Conservation (phyloP, 768 basidiomycete species). For the Amylocystis lapponica region DNA sequence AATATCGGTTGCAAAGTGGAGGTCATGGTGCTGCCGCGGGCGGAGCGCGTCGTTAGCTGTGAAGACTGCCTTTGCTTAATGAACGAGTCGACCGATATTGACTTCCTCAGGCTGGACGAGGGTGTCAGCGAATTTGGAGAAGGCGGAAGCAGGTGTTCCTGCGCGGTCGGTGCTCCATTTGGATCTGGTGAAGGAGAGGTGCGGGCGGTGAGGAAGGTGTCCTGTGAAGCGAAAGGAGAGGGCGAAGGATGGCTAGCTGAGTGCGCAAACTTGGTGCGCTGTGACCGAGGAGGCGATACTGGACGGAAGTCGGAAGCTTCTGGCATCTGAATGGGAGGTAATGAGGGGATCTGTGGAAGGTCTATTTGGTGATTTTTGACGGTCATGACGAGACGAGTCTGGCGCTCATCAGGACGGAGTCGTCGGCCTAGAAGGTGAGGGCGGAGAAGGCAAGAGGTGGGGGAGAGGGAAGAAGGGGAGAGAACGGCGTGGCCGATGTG, state of each 20-base stretch:
- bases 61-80: conserved; percentile 27
- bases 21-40: conserved; percentile 16
- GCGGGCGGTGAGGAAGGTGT: conserved; percentile 22
- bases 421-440: background rate
- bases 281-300: conserved; percentile 18
- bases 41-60: conserved; percentile 8
- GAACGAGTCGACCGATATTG: conserved; percentile 75
- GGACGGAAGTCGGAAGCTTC: conserved; percentile 20
- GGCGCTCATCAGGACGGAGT: conserved; percentile 5
- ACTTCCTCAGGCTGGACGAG: conserved; percentile 54
- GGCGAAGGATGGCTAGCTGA: conserved; percentile 37
- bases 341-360: conserved; percentile 34
- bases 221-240: conserved; percentile 17
- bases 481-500: background rate
- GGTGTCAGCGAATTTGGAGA: conserved; percentile 25
- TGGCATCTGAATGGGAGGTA: conserved; percentile 42
- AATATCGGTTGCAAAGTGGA: no score
- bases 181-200: background rate
- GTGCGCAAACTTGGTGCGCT: conserved; percentile 37
- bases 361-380: conserved; percentile 22
- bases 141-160: conserved; percentile 18
- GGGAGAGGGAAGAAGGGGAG: conserved; percentile 3
- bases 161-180: conserved; percentile 10
- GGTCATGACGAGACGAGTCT: conserved; percentile 8
- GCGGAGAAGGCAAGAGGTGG: background rate